These are phyloP conservation scores for Fusarium pseudonygamai DNA, from an alignment of 2,329 filamentous ascomycete species.

Conservation along the genomic window DNA sequence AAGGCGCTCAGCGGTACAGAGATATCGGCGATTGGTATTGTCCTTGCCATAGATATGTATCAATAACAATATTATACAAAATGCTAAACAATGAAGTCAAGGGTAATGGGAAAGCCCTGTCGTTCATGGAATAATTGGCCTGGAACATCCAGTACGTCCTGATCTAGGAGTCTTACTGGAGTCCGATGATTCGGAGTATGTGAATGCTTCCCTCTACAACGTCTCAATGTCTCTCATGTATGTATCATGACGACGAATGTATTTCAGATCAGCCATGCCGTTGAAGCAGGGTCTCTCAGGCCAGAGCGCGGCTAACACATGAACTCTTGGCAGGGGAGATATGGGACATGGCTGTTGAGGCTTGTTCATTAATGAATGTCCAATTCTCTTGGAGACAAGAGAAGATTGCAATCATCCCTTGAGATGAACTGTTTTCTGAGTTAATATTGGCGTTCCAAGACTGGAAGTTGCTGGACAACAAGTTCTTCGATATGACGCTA, in stretches of 20 bases:
- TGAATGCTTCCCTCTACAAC: background rate
- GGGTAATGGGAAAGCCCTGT: conserved; percentile 1
- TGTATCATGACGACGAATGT: conserved; percentile 10
- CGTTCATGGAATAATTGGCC: background rate
- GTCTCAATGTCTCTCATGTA: conserved; percentile 6
- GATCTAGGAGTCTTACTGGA: background rate
- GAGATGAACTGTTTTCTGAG: background rate
- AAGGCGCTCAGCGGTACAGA: background rate
- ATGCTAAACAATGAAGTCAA: background rate
- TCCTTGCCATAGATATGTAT: background rate
- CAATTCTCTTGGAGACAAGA: background rate
- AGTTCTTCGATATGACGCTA: conserved; percentile 7
- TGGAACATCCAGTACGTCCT: background rate
- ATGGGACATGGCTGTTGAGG: conserved; percentile 22
- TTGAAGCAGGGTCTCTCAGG: background rate
- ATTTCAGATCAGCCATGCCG: conserved; percentile 7
- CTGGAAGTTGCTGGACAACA: background rate
- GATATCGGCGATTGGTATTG: background rate
- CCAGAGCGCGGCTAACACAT: background rate
- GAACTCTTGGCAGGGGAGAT: conserved; percentile 29
- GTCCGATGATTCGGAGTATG: background rate
- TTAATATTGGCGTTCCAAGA: background rate
- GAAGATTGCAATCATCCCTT: background rate
- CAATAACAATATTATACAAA: background rate
- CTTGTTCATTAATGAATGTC: background rate